Percentiles rank a stretch among this genome's conserved stretches.
phyloP scores from a whole-genome alignment of 148 eudicot genomes.

The Linanthus parryae region DNA sequence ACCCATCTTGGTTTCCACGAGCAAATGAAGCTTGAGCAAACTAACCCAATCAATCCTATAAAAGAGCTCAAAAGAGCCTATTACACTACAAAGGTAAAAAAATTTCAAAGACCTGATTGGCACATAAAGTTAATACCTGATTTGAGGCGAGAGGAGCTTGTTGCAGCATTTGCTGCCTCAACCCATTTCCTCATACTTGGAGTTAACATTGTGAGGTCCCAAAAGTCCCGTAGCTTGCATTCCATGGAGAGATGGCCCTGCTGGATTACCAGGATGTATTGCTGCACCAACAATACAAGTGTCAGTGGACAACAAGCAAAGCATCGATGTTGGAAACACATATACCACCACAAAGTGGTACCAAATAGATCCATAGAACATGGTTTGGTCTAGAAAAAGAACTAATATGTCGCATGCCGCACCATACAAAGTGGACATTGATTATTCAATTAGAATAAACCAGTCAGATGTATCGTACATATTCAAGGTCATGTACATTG shows the following conservation, averaged over 20 bases:
- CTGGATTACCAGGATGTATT: constrained; percentile 47
- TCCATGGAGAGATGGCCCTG: constrained; percentile 67
- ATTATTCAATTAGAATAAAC: neutral
- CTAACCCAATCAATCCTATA: no score
- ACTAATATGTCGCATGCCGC: no score
- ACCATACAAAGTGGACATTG: neutral
- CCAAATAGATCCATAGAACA: no score
- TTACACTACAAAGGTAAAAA: no score
- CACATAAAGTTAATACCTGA: constrained; percentile 50
- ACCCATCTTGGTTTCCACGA: no score
- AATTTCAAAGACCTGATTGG: no score
- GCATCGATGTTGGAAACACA: no score
- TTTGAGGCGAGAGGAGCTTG: constrained; percentile 54
- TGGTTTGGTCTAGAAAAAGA: no score
- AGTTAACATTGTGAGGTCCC: constrained; percentile 43
- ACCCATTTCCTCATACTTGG: constrained; percentile 72
- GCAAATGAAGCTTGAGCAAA: no score
- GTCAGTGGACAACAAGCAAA: constrained; percentile 1
- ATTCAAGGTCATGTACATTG: neutral
- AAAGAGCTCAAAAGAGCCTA: no score
- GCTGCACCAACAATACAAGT: constrained; percentile 41
- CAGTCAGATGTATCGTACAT: neutral
- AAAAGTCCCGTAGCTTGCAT: constrained; percentile 80
- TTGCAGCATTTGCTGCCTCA: constrained; percentile 64
- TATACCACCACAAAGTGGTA: no score